These are phyloP conservation scores for Pichia nakasei DNA, from an alignment of 805 yeast genomes.

Conservation along the genomic window DNA sequence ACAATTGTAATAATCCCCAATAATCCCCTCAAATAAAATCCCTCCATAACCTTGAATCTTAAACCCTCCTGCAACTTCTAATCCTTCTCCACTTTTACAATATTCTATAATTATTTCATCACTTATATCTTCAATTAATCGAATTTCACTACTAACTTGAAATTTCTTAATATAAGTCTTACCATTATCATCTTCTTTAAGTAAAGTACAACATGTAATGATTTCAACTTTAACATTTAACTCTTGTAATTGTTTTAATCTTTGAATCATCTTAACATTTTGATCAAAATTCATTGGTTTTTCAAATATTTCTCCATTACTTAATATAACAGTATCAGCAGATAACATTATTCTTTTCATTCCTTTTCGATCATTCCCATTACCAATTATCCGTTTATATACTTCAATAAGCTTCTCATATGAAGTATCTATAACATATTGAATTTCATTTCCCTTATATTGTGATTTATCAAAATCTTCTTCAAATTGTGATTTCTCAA, in stretches of 20 bases:
- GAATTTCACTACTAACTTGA: slow-evolving; percentile 21
- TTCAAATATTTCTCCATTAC: slow-evolving; percentile 57
- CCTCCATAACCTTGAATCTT: slow-evolving; percentile 71
- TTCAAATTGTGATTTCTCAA: slow-evolving; percentile 60
- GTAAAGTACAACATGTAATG: slow-evolving; percentile 11
- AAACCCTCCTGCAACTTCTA: slow-evolving; percentile 87
- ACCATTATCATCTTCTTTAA: not conserved
- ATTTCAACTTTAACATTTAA: slow-evolving; percentile 13
- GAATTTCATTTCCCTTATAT: slow-evolving; percentile 22
- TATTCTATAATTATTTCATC: slow-evolving; percentile 54
- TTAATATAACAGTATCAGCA: slow-evolving; percentile 74
- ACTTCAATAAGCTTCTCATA: slow-evolving; percentile 59
- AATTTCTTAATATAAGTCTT: not conserved
- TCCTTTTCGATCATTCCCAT: slow-evolving; percentile 7
- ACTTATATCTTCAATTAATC: slow-evolving; percentile 36
- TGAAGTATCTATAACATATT: slow-evolving; percentile 69
- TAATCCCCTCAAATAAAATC: slow-evolving; percentile 47
- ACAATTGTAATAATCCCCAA: slow-evolving; percentile 79
- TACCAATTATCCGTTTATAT: slow-evolving; percentile 23
- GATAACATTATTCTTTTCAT: slow-evolving; percentile 33
- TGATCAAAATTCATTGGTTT: slow-evolving; percentile 59
- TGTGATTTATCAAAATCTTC: slow-evolving; percentile 60
- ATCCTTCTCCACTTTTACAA: slow-evolving; percentile 64
- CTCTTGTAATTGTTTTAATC: slow-evolving; percentile 34
- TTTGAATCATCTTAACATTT: slow-evolving; percentile 41